Evolutionary conservation across 352 stramenopile genomes (phyloP), one percentile per base, ranked within the genome.

Genomic region (Globisporangium cystogenes): DNA sequence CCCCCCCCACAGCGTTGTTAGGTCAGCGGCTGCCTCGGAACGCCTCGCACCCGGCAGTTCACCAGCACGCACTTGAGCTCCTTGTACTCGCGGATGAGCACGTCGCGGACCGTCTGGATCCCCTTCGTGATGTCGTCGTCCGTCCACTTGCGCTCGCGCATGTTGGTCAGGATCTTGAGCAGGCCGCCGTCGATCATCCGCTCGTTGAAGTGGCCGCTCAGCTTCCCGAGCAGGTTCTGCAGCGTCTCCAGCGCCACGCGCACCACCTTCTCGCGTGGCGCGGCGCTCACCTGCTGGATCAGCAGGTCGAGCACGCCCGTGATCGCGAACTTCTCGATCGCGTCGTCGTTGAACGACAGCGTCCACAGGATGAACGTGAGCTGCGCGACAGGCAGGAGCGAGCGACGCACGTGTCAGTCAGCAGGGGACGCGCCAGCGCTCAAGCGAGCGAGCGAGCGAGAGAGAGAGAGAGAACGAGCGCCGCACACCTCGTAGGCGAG

Each of bases 291-390:
- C 59, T 92, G 76, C 51, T 88, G 69, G n/a, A 93, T 80, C 31
- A 93, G 62, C 18, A 71, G 66, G 54, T 88, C 72, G 41, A 94
- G 67, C 15, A 79, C 71, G 40, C 86, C 86, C 5, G 69, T 70
- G 35, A 64, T 65, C 10, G 73, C 76, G 55, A 95, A 91, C 47
- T 87, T 90, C 33, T 90, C 82, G 49, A 94, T 65, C 12, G 82
- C 84, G 59, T 90, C 80, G 29, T 89, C 65, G 47, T 68, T 87
- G 60, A 98, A 98, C 21, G 93, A 97, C 54, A 99, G 70, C 36
- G 93, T 97, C 96, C 96, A 99, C 26, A 99, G 68, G 57, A 96
- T 97, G 62, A 99, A 99, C 51, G 74, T 87, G 39, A 99, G 79
- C 86, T 98, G 46, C 18, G 55, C 1, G 39, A n/a, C n/a, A n/a